Evolutionary conservation across 2,329 filamentous ascomycete species (phyloP).

Genomic region (Colletotrichum tanaceti): DNA sequence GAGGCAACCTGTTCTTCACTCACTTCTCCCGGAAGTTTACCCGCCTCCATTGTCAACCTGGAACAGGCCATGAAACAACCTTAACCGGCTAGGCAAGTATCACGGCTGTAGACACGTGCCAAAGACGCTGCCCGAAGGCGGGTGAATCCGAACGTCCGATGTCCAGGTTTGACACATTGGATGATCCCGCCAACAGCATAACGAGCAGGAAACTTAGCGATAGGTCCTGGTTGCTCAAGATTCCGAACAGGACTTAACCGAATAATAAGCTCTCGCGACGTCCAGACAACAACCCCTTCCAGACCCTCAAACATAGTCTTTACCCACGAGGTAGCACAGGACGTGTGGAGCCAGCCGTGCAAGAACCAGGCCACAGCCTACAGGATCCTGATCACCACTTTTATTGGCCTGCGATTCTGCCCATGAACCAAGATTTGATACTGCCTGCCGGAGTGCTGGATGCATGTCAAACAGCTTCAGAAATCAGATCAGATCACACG

Average conservation of each 20-base stretch:
- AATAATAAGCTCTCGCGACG: constrained; percentile 5
- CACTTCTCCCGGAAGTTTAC: constrained; percentile 3
- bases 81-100: not conserved
- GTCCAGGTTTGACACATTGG: constrained; percentile 6
- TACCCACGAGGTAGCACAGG: constrained; percentile 9
- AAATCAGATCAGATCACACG: not conserved
- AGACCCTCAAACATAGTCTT: constrained; percentile 8
- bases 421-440: constrained; percentile 5
- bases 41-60: not conserved
- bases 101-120: not conserved
- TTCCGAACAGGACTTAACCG: not conserved
- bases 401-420: not conserved
- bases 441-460: not conserved
- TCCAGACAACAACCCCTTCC: not conserved
- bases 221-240: no score
- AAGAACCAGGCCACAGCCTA: constrained; percentile 20
- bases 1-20: not conserved
- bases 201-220: not conserved
- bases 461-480: no score
- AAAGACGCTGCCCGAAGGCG: not conserved
- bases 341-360: not conserved
- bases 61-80: constrained; percentile 11
- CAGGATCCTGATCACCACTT: not conserved
- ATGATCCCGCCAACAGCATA: not conserved
- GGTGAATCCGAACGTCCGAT: not conserved